phyloP scores from a whole-genome alignment of 2,329 filamentous ascomycete genomes.

The Colletotrichum sp. region DNA sequence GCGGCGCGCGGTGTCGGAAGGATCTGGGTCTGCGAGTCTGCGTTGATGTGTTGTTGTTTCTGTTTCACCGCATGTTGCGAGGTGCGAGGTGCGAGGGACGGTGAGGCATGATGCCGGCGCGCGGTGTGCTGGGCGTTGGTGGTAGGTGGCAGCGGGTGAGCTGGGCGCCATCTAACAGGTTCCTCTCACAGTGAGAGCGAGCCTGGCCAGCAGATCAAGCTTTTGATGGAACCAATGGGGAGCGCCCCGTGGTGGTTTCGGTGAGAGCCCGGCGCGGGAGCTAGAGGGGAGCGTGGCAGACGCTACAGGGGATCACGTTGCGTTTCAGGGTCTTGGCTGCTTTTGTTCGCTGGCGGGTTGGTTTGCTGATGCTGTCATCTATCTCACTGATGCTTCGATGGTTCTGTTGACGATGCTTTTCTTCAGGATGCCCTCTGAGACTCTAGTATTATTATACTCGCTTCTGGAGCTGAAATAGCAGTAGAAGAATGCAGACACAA shows the following conservation, averaged over 20 bases:
- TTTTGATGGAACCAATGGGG: neutral
- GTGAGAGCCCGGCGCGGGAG: neutral
- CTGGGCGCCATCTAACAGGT: neutral
- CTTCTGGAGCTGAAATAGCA: neutral
- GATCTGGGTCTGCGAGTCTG: neutral
- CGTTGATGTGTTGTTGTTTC: neutral
- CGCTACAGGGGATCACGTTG: conserved; percentile 1
- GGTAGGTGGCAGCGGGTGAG: neutral
- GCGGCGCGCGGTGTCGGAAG: neutral
- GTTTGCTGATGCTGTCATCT: neutral
- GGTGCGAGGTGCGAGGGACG: neutral
- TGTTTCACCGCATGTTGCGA: conserved; percentile 16
- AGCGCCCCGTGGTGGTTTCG: neutral
- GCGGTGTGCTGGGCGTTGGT: neutral
- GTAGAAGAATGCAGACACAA: neutral
- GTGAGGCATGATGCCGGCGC: neutral
- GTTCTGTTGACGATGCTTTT: neutral
- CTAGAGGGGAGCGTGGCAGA: neutral
- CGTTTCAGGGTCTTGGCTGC: neutral
- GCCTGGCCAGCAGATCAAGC: neutral
- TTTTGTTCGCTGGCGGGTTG: neutral
- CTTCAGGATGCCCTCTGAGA: neutral
- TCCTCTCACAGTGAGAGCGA: neutral
- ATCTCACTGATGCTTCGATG: neutral
- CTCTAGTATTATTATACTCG: neutral